A percentile compares a stretch with the other conserved stretches of the same genome.
Conservation (phyloP, 2,329 filamentous ascomycete genomes). For the Paraphaeosphaeria minitans region DNA sequence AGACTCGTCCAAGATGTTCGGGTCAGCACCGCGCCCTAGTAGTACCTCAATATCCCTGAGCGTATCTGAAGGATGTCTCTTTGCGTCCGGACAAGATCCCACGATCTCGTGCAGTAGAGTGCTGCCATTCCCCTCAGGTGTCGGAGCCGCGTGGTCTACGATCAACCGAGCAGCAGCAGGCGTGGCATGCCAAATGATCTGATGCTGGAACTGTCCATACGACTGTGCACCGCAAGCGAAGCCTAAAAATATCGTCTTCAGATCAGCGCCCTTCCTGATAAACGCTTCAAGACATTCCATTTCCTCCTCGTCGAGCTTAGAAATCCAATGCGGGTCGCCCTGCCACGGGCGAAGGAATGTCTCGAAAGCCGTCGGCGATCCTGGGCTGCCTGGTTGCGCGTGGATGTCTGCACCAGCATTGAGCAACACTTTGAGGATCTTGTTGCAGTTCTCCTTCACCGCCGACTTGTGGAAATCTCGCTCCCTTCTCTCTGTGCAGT, state of each 20-base stretch:
- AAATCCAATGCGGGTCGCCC: conserved; percentile 28
- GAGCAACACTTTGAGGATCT: conserved; percentile 36
- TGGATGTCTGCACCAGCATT: conserved; percentile 38
- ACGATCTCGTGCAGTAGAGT: conserved; percentile 37
- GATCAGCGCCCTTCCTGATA: conserved; percentile 30
- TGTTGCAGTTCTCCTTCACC: conserved; percentile 26
- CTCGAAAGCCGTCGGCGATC: conserved; percentile 26
- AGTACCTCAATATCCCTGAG: conserved; percentile 38
- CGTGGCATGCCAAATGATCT: conserved; percentile 41
- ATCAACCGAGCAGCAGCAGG: conserved; percentile 30
- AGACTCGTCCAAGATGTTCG: conserved; percentile 25
- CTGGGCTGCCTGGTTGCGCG: conserved; percentile 19
- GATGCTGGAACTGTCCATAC: conserved; percentile 35
- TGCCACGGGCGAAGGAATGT: conserved; percentile 40
- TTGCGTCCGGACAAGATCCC: conserved; percentile 36
- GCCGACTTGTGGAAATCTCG: conserved; percentile 22
- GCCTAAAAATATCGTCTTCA: conserved; percentile 26
- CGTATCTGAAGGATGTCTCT: conserved; percentile 37
- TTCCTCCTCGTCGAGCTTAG: conserved; percentile 25
- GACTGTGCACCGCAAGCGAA: conserved; percentile 28
- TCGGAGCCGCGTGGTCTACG: conserved; percentile 25
- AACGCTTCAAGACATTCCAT: conserved; percentile 36
- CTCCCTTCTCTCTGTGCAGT: conserved; percentile 32
- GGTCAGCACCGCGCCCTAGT: conserved; percentile 32
- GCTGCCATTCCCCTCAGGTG: conserved; percentile 20